Conservation (phyloP, 805 yeast species). For the Candida khao-thaluensis region DNA sequence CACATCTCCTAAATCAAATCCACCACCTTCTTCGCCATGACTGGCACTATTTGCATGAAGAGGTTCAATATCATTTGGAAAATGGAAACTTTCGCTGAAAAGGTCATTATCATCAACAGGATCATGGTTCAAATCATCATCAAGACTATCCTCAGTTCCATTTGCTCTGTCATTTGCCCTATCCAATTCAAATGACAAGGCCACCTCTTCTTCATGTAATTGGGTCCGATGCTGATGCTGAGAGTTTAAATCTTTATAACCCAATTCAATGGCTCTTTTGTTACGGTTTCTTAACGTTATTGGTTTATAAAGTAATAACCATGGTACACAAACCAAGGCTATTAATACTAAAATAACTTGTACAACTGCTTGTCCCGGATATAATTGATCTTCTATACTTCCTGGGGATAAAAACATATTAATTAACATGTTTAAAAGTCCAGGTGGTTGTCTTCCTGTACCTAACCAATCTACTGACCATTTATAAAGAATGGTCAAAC, state of each 20-base stretch:
- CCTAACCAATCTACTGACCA: slow-evolving; percentile 73
- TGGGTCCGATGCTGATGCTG: slow-evolving; percentile 29
- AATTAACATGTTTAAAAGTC: slow-evolving; percentile 70
- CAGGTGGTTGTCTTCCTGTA: slow-evolving; percentile 64
- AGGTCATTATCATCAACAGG: slow-evolving; percentile 9
- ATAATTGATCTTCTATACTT: slow-evolving; percentile 59
- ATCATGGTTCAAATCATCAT: slow-evolving; percentile 11
- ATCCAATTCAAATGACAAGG: slow-evolving; percentile 19
- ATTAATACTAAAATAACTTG: slow-evolving; percentile 57
- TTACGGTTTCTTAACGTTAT: slow-evolving; percentile 41
- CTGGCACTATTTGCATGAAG: slow-evolving; percentile 27
- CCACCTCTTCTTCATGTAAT: slow-evolving; percentile 43
- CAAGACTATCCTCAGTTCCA: slow-evolving; percentile 11
- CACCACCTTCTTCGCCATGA: slow-evolving; percentile 42
- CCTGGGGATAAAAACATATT: slow-evolving; percentile 78
- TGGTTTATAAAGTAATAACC: slow-evolving; percentile 69
- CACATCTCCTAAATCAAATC: slow-evolving; percentile 57
- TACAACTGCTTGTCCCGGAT: slow-evolving; percentile 61
- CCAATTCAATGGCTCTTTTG: slow-evolving; percentile 33
- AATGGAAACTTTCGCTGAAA: slow-evolving; percentile 24
- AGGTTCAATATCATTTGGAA: slow-evolving; percentile 44
- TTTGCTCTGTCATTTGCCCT: slow-evolving; percentile 6
- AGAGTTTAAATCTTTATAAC: slow-evolving; percentile 38
- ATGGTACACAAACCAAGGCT: slow-evolving; percentile 73
- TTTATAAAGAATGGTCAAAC: slow-evolving; percentile 66